Percentiles rank a stretch among this genome's conserved stretches.
Evolutionary conservation across 2,329 filamentous ascomycete genomes (phyloP).

Genomic region (Zymoseptoria pseudotritici): DNA sequence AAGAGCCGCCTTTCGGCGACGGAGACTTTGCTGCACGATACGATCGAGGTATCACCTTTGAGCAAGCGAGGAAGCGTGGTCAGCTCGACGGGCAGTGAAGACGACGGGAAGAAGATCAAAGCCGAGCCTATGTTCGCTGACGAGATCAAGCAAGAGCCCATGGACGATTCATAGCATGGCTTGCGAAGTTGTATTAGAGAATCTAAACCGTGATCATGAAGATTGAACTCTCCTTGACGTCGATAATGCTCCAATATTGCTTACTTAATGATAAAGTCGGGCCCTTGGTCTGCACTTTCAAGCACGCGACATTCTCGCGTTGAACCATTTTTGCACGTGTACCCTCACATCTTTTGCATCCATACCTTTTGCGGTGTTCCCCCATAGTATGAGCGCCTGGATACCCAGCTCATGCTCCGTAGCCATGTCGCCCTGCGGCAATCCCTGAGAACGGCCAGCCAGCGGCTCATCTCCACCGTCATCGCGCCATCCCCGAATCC

Average conservation of each 20-base stretch:
- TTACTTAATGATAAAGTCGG: not conserved
- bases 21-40: constrained; percentile 22
- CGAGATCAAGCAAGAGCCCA: constrained; percentile 21
- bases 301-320: not conserved
- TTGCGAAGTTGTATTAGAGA: not conserved
- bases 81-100: constrained; percentile 13
- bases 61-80: constrained; percentile 16
- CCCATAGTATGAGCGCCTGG: constrained; percentile 7
- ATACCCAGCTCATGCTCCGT: constrained; percentile 13
- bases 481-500: not conserved
- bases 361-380: not conserved
- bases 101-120: constrained; percentile 8
- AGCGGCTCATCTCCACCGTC: constrained; percentile 4
- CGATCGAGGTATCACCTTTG: constrained; percentile 7
- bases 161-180: constrained; percentile 9
- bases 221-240: not conserved
- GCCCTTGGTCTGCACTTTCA: not conserved
- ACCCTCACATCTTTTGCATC: not conserved
- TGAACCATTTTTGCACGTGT: no score
- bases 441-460: constrained; percentile 2
- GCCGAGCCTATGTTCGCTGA: constrained; percentile 14
- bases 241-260: not conserved
- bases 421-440: constrained; percentile 5
- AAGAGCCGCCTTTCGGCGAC: constrained; percentile 23
- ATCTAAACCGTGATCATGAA: not conserved